Evolutionary conservation across 1,284 basidiomycete species (phyloP).

Genomic region (Ustilago loliicola): DNA sequence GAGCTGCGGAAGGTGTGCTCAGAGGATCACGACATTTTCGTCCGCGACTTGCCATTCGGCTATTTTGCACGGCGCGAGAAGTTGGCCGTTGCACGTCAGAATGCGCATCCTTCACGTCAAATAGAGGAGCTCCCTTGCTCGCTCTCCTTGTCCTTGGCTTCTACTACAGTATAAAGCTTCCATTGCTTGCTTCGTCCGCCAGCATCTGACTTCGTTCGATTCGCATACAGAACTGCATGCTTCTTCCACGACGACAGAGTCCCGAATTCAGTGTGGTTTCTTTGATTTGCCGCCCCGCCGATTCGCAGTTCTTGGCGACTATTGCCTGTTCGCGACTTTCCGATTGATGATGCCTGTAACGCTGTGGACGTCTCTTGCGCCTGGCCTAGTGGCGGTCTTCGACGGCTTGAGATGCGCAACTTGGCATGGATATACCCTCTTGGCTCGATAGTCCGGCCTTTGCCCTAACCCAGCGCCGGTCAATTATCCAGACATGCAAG

Average conservation of each 20-base stretch:
- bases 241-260: too few species aligned
- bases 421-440: neutral
- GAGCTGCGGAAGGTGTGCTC: constrained; percentile 11
- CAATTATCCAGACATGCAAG: neutral
- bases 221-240: too few species aligned
- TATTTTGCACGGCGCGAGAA: neutral
- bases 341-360: neutral
- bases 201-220: too few species aligned
- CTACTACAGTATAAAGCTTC: neutral
- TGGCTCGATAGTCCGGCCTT: neutral
- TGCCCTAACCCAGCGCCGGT: neutral
- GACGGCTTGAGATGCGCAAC: neutral
- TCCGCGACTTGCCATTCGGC: constrained; percentile 29
- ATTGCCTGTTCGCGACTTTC: too few species aligned
- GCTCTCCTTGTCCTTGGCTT: neutral
- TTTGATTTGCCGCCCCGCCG: too few species aligned
- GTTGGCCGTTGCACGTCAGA: constrained; percentile 29
- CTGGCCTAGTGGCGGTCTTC: neutral
- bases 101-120: constrained; percentile 31
- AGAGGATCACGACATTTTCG: constrained; percentile 6
- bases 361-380: neutral
- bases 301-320: too few species aligned
- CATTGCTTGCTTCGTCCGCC: too few species aligned
- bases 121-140: constrained; percentile 8
- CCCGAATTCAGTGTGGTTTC: too few species aligned